A percentile compares a stretch with the other conserved stretches of the same genome.
Evolutionary conservation across 768 basidiomycete genomes (phyloP).

Genomic region (Lentinula raphanica): DNA sequence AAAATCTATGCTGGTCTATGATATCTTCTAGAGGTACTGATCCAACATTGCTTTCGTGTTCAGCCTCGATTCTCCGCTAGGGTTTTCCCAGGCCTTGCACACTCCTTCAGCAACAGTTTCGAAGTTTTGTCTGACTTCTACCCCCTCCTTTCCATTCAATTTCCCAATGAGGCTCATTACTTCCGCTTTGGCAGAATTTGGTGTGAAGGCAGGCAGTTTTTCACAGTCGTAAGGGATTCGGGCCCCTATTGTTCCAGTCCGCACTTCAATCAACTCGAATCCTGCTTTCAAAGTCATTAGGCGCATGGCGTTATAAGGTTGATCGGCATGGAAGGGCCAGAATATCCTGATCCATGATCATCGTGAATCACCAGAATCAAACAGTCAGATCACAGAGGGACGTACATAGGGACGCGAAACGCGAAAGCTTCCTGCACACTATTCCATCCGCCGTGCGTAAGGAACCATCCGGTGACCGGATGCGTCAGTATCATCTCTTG

Average conservation of each 20-base stretch:
- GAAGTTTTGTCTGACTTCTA: background rate
- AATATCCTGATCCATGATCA: background rate
- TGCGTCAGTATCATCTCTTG: background rate
- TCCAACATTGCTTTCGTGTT: background rate
- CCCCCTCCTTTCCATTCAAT: background rate
- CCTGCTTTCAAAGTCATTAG: background rate
- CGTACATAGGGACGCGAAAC: background rate
- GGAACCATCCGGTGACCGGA: slow-evolving; percentile 1
- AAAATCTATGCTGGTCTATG: no score
- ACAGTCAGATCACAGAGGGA: background rate
- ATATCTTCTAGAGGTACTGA: background rate
- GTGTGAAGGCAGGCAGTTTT: background rate
- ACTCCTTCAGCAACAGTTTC: background rate
- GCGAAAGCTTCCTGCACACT: background rate
- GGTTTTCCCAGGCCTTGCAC: background rate
- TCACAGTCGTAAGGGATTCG: background rate
- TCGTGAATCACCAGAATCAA: background rate
- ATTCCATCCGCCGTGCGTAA: slow-evolving; percentile 4
- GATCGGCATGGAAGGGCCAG: background rate
- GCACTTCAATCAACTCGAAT: background rate
- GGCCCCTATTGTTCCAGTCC: background rate
- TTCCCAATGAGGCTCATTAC: background rate
- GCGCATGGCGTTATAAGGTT: background rate
- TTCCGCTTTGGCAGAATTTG: background rate
- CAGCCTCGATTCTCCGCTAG: background rate